Evolutionary conservation across 257 asterid species (phyloP).

Genomic region (Solanum pimpinellifolium): DNA sequence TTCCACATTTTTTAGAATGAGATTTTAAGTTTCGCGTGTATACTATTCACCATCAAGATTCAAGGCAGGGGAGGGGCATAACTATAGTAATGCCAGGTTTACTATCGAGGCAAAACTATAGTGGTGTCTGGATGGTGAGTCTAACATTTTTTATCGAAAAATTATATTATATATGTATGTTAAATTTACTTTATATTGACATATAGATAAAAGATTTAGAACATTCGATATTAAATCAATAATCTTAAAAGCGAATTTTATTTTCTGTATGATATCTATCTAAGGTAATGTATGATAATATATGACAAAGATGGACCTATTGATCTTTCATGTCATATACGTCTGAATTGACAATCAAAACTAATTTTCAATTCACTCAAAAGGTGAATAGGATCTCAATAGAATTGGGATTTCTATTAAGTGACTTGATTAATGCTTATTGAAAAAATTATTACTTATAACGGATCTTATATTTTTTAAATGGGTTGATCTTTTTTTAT

Average conservation of each 20-base stretch:
- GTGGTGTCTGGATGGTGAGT: not conserved
- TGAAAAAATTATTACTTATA: not conserved
- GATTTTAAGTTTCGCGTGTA: not conserved
- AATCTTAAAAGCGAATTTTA: not conserved
- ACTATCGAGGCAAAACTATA: not conserved
- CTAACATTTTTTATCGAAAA: fast-evolving
- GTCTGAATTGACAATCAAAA: not conserved
- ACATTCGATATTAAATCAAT: too few species aligned
- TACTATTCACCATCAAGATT: not conserved
- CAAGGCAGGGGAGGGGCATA: not conserved
- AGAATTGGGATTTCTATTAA: not conserved
- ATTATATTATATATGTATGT: too few species aligned
- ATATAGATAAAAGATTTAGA: too few species aligned
- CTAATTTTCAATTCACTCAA: not conserved
- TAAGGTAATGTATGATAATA: not conserved
- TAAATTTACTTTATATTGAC: too few species aligned
- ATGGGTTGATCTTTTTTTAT: too few species aligned
- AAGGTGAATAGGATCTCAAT: not conserved
- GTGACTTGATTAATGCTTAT: not conserved
- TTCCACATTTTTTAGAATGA: not conserved
- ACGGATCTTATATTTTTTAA: not conserved
- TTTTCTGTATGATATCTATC: not conserved
- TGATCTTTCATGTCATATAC: not conserved
- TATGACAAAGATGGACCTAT: not conserved
- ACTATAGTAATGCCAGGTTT: not conserved